phyloP scores from a whole-genome alignment of 148 eudicot species.

The Chenopodium berlandieri region DNA sequence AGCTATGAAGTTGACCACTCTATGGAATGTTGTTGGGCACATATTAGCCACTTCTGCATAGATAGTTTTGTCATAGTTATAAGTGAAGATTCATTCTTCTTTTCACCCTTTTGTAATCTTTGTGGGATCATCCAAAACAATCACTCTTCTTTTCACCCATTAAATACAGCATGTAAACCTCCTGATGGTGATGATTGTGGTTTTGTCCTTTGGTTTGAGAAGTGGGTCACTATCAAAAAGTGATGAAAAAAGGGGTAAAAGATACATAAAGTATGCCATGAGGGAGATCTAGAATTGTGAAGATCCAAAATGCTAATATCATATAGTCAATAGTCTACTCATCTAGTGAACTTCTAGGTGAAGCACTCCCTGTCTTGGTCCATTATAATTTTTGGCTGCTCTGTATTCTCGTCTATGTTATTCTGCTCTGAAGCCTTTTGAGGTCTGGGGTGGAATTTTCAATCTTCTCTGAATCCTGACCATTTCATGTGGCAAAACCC shows the following conservation, averaged over 20 bases:
- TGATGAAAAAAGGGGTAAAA: no score
- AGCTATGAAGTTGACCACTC: background rate
- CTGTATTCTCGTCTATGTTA: background rate
- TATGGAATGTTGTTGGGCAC: background rate
- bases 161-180: background rate
- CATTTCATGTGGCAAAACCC: background rate
- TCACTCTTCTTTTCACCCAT: background rate
- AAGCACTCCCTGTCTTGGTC: background rate
- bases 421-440: background rate
- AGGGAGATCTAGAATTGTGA: background rate
- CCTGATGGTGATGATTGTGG: background rate
- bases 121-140: background rate
- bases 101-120: background rate
- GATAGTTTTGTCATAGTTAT: background rate
- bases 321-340: background rate
- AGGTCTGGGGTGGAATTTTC: background rate
- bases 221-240: background rate
- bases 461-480: background rate
- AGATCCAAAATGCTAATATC: background rate
- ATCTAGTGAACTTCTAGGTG: background rate
- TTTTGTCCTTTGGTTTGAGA: background rate
- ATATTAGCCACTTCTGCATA: background rate
- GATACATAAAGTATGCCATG: no score
- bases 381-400: background rate
- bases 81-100: background rate